These are phyloP conservation scores for Populus deltoides DNA, from an alignment of 345 rosid genomes.

Conservation along the genomic window DNA sequence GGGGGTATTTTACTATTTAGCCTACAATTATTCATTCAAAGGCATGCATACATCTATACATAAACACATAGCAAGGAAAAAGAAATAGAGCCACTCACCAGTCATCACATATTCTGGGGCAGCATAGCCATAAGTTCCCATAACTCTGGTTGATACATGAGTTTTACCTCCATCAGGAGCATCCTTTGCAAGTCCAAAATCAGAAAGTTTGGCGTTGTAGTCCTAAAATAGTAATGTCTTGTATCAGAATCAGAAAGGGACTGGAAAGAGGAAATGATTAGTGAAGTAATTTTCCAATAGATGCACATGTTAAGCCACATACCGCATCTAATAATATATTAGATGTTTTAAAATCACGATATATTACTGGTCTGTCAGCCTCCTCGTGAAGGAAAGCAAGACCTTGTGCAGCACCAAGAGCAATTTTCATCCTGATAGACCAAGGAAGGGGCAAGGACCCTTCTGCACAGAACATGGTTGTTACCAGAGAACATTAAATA, in stretches of 20 bases:
- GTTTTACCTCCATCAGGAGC: constrained; percentile 44
- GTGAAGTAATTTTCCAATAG: neutral
- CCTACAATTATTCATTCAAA: neutral
- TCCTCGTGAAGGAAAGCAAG: constrained; percentile 43
- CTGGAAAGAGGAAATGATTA: neutral
- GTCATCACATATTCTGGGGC: constrained; percentile 47
- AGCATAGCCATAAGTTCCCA: constrained; percentile 49
- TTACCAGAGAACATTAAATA: constrained; percentile 29
- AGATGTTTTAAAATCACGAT: constrained; percentile 46
- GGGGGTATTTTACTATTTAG: neutral
- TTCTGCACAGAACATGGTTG: constrained; percentile 31
- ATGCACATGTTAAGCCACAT: constrained; percentile 5
- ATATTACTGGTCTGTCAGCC: constrained; percentile 42
- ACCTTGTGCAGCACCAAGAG: constrained; percentile 43
- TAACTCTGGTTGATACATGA: constrained; percentile 45
- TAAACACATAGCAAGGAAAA: neutral
- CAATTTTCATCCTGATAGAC: constrained; percentile 46
- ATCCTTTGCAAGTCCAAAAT: constrained; percentile 48
- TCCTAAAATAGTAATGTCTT: constrained; percentile 20
- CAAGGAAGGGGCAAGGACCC: constrained; percentile 43
- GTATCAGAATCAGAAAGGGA: neutral
- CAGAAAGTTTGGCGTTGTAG: constrained; percentile 45
- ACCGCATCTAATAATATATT: constrained; percentile 44
- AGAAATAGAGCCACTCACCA: constrained; percentile 17
- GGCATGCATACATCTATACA: neutral